phyloP scores from a whole-genome alignment of 108 stramenopile species.

The Fragilaria radians region DNA sequence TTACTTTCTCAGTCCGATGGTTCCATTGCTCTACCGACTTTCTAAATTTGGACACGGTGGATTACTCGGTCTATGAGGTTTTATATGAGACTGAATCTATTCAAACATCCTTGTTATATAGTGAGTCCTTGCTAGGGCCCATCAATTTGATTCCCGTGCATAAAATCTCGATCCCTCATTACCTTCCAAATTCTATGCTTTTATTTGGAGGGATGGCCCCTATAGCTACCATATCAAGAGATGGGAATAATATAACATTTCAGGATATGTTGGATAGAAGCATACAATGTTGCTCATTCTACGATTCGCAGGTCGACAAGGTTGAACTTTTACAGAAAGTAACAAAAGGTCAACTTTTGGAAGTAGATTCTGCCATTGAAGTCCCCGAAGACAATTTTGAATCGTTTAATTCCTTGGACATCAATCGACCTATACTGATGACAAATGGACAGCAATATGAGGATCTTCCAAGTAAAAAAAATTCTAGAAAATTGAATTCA shows the following conservation, averaged over 20 bases:
- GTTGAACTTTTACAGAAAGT: no score
- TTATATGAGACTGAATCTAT: not conserved
- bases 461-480: not conserved
- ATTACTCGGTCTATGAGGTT: not conserved
- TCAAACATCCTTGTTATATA: not conserved
- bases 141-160: not conserved
- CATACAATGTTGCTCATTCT: no score
- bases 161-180: not conserved
- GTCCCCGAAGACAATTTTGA: not conserved
- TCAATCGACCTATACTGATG: slow-evolving; percentile 3
- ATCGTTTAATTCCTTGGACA: not conserved
- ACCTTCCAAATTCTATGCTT: not conserved
- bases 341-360: not conserved
- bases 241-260: no score
- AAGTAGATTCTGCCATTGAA: not conserved
- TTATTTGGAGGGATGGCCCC: not conserved
- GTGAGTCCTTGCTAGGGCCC: not conserved
- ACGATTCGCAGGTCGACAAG: no score
- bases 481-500: not conserved
- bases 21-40: slow-evolving; percentile 8
- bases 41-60: not conserved
- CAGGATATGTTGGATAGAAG: no score
- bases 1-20: slow-evolving; percentile 29
- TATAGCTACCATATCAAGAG: no score
- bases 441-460: not conserved